A percentile compares a stretch with the other conserved stretches of the same genome.
Conservation (phyloP, 768 basidiomycete genomes). For the Postia placenta region DNA sequence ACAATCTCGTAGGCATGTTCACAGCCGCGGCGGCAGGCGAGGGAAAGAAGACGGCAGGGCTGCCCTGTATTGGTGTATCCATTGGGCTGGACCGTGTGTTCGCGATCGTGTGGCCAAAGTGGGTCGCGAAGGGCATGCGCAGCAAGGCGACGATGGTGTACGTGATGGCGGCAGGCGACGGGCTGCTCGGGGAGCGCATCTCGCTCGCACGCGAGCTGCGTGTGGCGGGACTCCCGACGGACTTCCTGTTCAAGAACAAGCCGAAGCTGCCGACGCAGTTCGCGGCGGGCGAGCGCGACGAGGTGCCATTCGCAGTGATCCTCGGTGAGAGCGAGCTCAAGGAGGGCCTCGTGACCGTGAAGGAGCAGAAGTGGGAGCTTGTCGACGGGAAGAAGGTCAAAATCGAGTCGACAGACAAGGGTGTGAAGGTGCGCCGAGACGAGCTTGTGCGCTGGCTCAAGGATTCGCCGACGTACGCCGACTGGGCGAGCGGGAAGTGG, state of each 20-base stretch:
- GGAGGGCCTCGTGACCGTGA: slow-evolving; percentile 81
- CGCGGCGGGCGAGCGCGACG: slow-evolving; percentile 84
- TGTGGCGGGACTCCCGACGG: slow-evolving; percentile 84
- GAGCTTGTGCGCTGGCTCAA: slow-evolving; percentile 31
- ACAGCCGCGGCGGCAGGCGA: slow-evolving; percentile 72
- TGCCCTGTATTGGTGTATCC: slow-evolving; percentile 90
- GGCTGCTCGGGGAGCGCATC: slow-evolving; percentile 81
- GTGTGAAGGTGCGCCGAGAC: slow-evolving; percentile 33
- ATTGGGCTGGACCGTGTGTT: slow-evolving; percentile 94
- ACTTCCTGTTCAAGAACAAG: slow-evolving; percentile 89
- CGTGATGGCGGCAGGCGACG: slow-evolving; percentile 88
- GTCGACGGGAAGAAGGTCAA: slow-evolving; percentile 65
- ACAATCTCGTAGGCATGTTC: slow-evolving; percentile 91
- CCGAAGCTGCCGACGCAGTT: slow-evolving; percentile 87
- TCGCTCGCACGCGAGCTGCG: slow-evolving; percentile 73
- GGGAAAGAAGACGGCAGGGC: slow-evolving; percentile 55
- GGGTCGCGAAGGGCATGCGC: slow-evolving; percentile 71
- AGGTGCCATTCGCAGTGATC: slow-evolving; percentile 90
- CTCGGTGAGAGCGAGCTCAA: slow-evolving; percentile 84
- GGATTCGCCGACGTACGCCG: slow-evolving; percentile 21
- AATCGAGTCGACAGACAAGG: slow-evolving; percentile 42
- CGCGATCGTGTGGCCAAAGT: slow-evolving; percentile 83
- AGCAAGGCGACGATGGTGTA: slow-evolving; percentile 92
- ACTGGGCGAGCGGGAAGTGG: slow-evolving; percentile 28
- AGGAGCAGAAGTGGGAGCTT: slow-evolving; percentile 83